Evolutionary conservation across 768 basidiomycete genomes (phyloP).

Genomic region (Cubamyces lactineus): DNA sequence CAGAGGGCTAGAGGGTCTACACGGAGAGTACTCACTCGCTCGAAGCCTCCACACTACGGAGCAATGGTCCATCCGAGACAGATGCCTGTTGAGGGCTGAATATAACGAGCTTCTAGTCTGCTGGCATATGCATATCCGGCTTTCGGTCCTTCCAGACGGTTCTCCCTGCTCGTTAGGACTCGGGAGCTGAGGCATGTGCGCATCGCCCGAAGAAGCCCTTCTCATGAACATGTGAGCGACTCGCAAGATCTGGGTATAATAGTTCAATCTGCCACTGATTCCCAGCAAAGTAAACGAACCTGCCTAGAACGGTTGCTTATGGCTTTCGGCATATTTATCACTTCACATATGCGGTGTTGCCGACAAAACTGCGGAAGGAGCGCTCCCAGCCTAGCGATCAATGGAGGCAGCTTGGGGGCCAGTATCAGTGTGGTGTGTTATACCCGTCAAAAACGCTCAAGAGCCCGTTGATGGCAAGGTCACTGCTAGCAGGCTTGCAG

Average conservation of each 20-base stretch:
- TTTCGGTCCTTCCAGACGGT: not conserved
- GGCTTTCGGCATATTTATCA: no score
- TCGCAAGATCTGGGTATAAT: not conserved
- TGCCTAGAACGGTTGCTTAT: no score
- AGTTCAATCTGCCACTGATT: not conserved
- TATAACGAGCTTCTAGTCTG: not conserved
- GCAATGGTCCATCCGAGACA: not conserved
- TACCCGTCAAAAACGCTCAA: no score
- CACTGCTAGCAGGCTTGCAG: no score
- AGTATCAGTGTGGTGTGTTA: no score
- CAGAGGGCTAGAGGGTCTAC: constrained; percentile 17
- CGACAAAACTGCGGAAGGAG: no score
- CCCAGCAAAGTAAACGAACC: no score
- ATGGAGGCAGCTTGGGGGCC: no score
- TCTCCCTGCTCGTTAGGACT: not conserved
- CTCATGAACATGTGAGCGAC: not conserved
- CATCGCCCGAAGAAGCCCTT: not conserved
- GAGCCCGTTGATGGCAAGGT: no score
- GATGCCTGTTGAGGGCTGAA: not conserved
- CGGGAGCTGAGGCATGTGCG: not conserved
- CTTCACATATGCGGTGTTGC: no score
- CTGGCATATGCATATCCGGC: not conserved
- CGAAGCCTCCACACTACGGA: not conserved
- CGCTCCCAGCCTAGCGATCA: no score
- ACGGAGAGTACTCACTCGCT: constrained; percentile 8